phyloP scores from a whole-genome alignment of 768 basidiomycete species.

The Leccinum arenicola region DNA sequence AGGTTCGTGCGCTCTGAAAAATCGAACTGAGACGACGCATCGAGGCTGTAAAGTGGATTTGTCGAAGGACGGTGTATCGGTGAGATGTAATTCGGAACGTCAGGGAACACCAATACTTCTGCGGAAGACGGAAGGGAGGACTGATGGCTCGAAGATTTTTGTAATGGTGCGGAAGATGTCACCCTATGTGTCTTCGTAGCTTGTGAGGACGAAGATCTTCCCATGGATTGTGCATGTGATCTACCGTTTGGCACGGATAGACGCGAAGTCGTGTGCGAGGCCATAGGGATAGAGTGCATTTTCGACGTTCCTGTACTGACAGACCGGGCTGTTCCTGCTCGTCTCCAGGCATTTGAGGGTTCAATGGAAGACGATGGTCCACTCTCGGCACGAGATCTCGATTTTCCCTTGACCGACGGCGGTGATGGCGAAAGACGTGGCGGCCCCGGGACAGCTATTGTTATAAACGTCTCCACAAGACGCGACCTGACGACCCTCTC shows the following conservation, averaged over 20 bases:
- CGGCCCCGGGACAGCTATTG: slow-evolving; percentile 43
- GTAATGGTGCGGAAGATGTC: slow-evolving; percentile 25
- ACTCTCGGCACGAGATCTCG: slow-evolving; percentile 26
- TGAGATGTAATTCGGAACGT: slow-evolving; percentile 70
- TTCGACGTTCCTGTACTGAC: slow-evolving; percentile 19
- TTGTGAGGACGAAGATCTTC: slow-evolving; percentile 16
- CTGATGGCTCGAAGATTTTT: slow-evolving; percentile 26
- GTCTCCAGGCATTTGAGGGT: slow-evolving; percentile 4
- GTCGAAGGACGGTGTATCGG: slow-evolving; percentile 79
- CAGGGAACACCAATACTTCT: slow-evolving; percentile 11
- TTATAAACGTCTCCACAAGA: slow-evolving; percentile 75
- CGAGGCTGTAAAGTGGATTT: slow-evolving; percentile 70
- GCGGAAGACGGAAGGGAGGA: slow-evolving; percentile 20
- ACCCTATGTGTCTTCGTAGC: slow-evolving; percentile 20
- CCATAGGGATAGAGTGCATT: slow-evolving; percentile 5
- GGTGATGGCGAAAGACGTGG: slow-evolving; percentile 26
- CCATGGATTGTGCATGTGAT: slow-evolving; percentile 13
- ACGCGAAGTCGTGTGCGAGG: slow-evolving; percentile 10
- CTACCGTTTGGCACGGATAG: slow-evolving; percentile 16
- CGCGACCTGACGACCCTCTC: slow-evolving; percentile 72
- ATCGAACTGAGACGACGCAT: slow-evolving; percentile 47
- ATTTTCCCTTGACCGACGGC: slow-evolving; percentile 22
- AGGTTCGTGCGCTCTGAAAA: slow-evolving; percentile 55
- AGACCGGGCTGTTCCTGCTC: slow-evolving; percentile 11
- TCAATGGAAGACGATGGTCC: slow-evolving; percentile 15